Conservation (phyloP, 306 rosid genomes). For the Pachyrhizus erosus region DNA sequence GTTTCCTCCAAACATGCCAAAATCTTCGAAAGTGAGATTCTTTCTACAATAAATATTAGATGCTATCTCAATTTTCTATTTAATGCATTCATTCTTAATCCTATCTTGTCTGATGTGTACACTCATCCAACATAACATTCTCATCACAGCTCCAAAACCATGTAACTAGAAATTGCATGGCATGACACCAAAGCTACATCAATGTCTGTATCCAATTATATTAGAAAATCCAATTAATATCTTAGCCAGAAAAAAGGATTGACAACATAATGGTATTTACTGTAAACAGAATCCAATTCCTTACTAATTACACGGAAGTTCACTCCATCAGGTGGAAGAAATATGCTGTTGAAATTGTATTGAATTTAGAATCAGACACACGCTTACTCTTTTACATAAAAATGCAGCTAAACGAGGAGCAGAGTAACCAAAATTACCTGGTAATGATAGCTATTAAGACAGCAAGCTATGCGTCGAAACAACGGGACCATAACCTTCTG, state of each 20-base stretch:
- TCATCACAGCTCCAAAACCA: neutral
- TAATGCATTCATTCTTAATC: neutral
- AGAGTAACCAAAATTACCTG: neutral
- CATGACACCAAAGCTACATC: neutral
- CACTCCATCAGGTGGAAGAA: neutral
- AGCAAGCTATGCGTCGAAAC: constrained; percentile 22
- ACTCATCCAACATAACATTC: neutral
- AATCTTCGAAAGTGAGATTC: neutral
- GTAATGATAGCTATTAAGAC: constrained; percentile 19
- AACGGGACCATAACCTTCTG: constrained; percentile 9
- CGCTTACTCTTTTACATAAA: neutral
- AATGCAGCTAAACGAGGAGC: neutral
- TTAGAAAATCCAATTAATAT: neutral
- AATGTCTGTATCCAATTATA: neutral
- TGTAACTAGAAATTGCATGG: neutral
- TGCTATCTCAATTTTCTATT: neutral
- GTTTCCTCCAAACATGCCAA: neutral
- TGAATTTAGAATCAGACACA: constrained; percentile 1
- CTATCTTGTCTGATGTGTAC: neutral
- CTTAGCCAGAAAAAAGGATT: neutral
- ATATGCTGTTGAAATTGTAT: neutral
- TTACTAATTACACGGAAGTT: neutral
- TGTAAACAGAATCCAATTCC: neutral
- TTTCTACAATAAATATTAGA: neutral
- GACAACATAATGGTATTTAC: neutral